Evolutionary conservation across 176 grass and related monocot species (phyloP).

Genomic region (bread wheat (Triticum aestivum)): IWGSC_CS_RefSeq_v2.1 NC_057813.1:693701145-693701644

Average conservation of each 20-base stretch:
- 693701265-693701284: conserved; percentile 64
- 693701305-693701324: conserved; percentile 58
- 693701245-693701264: conserved; percentile 87
- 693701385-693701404: background rate
- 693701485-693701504: conserved; percentile 1
- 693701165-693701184: conserved; percentile 68
- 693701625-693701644: background rate
- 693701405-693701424: conserved; percentile 15
- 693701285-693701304: conserved; percentile 34
- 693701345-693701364: conserved; percentile 52
- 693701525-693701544: conserved; percentile 10
- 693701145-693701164: conserved; percentile 67
- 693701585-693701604: background rate
- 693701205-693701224: conserved; percentile 74
- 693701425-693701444: conserved; percentile 16
- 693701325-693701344: conserved; percentile 53
- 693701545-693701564: background rate
- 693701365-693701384: background rate
- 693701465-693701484: conserved; percentile 13
- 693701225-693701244: conserved; percentile 80
- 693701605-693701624: background rate
- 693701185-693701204: conserved; percentile 68
- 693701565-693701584: background rate
- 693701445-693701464: conserved; percentile 20
- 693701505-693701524: background rate